These are phyloP conservation scores for Synchytrium microbalum DNA, from an alignment of 371 early-diverging fungal species.

Conservation along the genomic window DNA sequence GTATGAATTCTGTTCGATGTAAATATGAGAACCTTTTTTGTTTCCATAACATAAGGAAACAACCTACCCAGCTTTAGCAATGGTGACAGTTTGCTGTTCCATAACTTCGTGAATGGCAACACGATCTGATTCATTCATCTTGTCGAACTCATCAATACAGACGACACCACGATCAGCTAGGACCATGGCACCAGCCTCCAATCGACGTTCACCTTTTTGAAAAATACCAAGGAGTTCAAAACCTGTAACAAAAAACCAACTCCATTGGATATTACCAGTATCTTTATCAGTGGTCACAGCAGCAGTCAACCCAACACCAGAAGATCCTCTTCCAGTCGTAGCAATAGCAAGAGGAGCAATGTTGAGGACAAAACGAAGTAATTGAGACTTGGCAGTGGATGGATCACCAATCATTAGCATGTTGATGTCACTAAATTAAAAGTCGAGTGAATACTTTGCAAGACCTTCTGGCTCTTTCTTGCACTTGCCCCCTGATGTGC, in stretches of 20 bases:
- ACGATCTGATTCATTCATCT: conserved; percentile 96
- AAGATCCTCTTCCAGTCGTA: conserved; percentile 99
- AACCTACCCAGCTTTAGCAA: conserved; percentile 87
- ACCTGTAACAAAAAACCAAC: too few relatives aligned
- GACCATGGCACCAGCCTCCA: conserved; percentile 99
- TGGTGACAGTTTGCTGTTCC: conserved; percentile 99
- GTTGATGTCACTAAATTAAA: conserved; percentile 73
- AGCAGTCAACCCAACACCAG: conserved; percentile 99
- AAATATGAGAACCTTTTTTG: conserved; percentile 21
- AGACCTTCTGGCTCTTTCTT: neutral
- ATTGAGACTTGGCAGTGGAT: conserved; percentile 98
- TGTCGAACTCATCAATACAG: conserved; percentile 99
- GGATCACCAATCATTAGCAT: conserved; percentile 98
- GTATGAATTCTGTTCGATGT: conserved; percentile 92
- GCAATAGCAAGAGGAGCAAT: conserved; percentile 95
- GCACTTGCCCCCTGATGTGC: conserved; percentile 67
- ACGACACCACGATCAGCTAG: conserved; percentile 98
- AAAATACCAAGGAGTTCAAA: neutral
- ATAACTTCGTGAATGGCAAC: conserved; percentile 99
- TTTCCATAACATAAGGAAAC: conserved; percentile 49
- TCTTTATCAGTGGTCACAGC: conserved; percentile 95
- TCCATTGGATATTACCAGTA: too few relatives aligned
- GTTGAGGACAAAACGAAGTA: conserved; percentile 95
- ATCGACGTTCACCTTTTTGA: conserved; percentile 83
- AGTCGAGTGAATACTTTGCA: neutral